Evolutionary conservation across 2,329 filamentous ascomycete species (phyloP).

Genomic region (Pyrenophora teres): DNA sequence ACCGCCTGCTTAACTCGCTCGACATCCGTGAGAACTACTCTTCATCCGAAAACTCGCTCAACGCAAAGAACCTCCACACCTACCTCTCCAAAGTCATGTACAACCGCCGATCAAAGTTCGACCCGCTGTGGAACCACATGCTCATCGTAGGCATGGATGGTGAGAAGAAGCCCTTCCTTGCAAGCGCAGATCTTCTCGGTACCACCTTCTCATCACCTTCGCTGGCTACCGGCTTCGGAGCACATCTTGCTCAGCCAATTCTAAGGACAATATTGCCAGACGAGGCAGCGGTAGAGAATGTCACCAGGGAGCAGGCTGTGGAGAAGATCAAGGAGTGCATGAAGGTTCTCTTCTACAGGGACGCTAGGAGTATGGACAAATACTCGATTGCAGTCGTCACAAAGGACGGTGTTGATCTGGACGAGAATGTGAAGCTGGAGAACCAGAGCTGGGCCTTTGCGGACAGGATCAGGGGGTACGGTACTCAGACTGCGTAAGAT

Average conservation of each 20-base stretch:
- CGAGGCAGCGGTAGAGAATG: slow-evolving; percentile 72
- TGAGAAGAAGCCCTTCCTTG: slow-evolving; percentile 83
- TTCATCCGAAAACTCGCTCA: slow-evolving; percentile 62
- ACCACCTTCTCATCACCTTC: slow-evolving; percentile 88
- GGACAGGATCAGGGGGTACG: slow-evolving; percentile 91
- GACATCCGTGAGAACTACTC: slow-evolving; percentile 88
- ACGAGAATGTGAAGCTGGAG: slow-evolving; percentile 85
- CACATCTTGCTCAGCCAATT: slow-evolving; percentile 90
- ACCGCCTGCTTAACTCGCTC: slow-evolving; percentile 85
- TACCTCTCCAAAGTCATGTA: slow-evolving; percentile 97
- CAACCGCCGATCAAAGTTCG: slow-evolving; percentile 90
- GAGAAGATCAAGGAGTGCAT: slow-evolving; percentile 87
- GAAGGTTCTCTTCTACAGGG: slow-evolving; percentile 98
- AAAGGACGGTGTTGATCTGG: slow-evolving; percentile 81
- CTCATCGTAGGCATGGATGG: slow-evolving; percentile 84
- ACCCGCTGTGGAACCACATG: slow-evolving; percentile 96
- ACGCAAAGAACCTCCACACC: slow-evolving; percentile 92
- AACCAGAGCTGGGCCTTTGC: slow-evolving; percentile 98
- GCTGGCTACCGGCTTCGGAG: slow-evolving; percentile 90
- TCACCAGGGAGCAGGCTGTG: slow-evolving; percentile 79
- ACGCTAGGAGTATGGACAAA: slow-evolving; percentile 86
- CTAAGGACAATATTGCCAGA: slow-evolving; percentile 83
- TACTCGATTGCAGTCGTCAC: slow-evolving; percentile 92
- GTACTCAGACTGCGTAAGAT: slow-evolving; percentile 67
- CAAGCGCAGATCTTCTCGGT: slow-evolving; percentile 86